phyloP scores from a whole-genome alignment of 257 asterid species.

The Haberlea rhodopensis region DNA sequence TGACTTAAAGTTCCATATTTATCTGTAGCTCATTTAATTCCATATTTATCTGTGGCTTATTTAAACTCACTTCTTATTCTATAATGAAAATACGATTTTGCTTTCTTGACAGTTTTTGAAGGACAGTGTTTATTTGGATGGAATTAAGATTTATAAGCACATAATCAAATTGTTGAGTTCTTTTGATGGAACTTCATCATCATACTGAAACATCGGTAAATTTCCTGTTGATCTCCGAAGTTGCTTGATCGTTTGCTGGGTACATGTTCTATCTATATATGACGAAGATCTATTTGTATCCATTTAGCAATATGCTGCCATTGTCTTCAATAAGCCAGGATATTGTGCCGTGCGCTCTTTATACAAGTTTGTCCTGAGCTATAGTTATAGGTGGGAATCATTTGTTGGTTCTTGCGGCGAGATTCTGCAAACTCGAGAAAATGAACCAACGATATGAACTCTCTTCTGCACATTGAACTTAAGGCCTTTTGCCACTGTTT shows the following conservation, averaged over 20 bases:
- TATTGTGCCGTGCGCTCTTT: neutral
- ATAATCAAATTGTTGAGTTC: constrained; percentile 71
- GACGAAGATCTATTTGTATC: neutral
- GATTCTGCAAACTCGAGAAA: neutral
- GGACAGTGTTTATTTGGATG: constrained; percentile 73
- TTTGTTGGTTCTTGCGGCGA: neutral
- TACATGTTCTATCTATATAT: neutral
- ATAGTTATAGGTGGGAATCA: too few relatives aligned
- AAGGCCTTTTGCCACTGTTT: constrained; percentile 1
- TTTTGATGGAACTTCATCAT: constrained; percentile 33
- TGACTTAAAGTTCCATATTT: constrained; percentile 25
- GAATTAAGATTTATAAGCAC: constrained; percentile 74
- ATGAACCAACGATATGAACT: neutral
- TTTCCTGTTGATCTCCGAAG: neutral
- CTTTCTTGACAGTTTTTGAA: constrained; percentile 51
- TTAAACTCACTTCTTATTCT: constrained; percentile 1
- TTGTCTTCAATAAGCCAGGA: neutral
- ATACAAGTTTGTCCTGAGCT: neutral
- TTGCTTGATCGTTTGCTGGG: neutral
- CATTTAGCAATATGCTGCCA: too few relatives aligned
- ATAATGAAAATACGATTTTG: neutral
- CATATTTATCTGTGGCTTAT: too few relatives aligned
- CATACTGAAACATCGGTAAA: constrained; percentile 12
- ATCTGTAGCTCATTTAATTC: neutral
- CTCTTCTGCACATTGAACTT: constrained; percentile 8